phyloP scores from a whole-genome alignment of 768 basidiomycete species.

The Termitomyces sp. region DNA sequence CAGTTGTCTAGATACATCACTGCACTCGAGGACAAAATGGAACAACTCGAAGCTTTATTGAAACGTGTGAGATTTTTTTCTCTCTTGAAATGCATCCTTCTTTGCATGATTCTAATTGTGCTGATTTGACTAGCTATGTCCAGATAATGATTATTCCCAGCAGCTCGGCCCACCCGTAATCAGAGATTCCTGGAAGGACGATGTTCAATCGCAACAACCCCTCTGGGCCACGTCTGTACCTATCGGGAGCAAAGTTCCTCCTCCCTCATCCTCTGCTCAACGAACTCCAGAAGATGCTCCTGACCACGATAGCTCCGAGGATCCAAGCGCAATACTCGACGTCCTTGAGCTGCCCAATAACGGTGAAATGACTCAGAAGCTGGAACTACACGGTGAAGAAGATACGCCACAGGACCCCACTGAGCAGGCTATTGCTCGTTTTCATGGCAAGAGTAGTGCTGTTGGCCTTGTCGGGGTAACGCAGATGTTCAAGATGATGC shows the following conservation, averaged over 20 bases:
- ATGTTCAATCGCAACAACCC: not conserved
- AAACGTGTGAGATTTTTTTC: slow-evolving; percentile 44
- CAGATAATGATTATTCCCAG: slow-evolving; percentile 56
- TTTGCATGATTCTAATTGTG: too few relatives aligned
- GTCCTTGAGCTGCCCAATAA: slow-evolving; percentile 30
- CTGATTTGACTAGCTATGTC: slow-evolving; percentile 53
- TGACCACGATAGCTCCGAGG: slow-evolving; percentile 21
- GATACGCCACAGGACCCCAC: slow-evolving; percentile 9
- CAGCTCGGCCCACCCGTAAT: slow-evolving; percentile 61
- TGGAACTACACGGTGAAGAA: slow-evolving; percentile 30
- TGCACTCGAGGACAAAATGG: slow-evolving; percentile 55
- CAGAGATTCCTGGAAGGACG: slow-evolving; percentile 61
- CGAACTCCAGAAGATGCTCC: slow-evolving; percentile 10
- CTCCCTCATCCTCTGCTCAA: slow-evolving; percentile 1
- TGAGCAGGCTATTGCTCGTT: slow-evolving; percentile 43
- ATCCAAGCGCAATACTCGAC: slow-evolving; percentile 25
- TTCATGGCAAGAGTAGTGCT: slow-evolving; percentile 61
- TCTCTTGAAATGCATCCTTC: not conserved
- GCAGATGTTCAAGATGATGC: slow-evolving; percentile 49
- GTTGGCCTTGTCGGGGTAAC: slow-evolving; percentile 53
- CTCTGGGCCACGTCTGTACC: not conserved
- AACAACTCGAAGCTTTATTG: slow-evolving; percentile 52
- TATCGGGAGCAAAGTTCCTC: not conserved
- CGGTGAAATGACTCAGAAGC: slow-evolving; percentile 31
- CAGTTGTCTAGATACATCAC: slow-evolving; percentile 45